Evolutionary conservation across 2,329 filamentous ascomycete genomes (phyloP), one percentile per base, ranked within the genome.

Genomic region (Alternaria brassicae): DNA sequence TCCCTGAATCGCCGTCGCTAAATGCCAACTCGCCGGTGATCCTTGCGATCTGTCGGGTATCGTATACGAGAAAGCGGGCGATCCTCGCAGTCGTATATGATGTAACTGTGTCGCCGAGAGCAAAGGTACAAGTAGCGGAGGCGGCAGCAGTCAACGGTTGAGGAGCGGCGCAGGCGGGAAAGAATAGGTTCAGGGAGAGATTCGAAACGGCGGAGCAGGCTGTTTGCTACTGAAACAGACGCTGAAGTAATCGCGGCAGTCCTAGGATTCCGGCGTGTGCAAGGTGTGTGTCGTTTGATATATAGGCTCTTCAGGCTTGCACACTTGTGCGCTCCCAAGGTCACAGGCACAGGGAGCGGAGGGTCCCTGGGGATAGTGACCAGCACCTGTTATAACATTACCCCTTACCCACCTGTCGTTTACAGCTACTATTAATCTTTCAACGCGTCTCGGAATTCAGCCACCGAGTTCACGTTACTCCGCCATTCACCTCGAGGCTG

Each of bases 371-470:
- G 54, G 47, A 32, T 37, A 40, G 36, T 37, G 53, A 56, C 58
- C 63, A 54, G 47, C 57, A 64, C 53, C 17, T 40, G 41, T 48
- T 51, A 42, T 39, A 55, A 53, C 28, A 41, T 62, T 57, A 58
- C 62, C 66, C 57, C 65, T 58, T 63, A 56, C 60, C 56, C 40
- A 23, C 39, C 53, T 34, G 51, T 49, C 48, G 51, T 53, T 58
- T 55, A 58, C 42, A 54, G 62, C 50, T 63, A 39, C 68, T 75
- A 72, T 74, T 62, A 63, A 64, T 69, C 63, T 67, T 41, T 63
- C 54, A 51, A 61, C 45, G 48, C 58, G 62, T 56, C 48, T 66
- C 57, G 52, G 40, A 34, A 36, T 51, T 57, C 48, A 36, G 39
- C 42, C 47, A 12, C 53, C 41, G 45, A 48, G 44, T 53, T 58